These are phyloP conservation scores for Debaryomyces maramus DNA, from an alignment of 805 yeast genomes.

Conservation along the genomic window DNA sequence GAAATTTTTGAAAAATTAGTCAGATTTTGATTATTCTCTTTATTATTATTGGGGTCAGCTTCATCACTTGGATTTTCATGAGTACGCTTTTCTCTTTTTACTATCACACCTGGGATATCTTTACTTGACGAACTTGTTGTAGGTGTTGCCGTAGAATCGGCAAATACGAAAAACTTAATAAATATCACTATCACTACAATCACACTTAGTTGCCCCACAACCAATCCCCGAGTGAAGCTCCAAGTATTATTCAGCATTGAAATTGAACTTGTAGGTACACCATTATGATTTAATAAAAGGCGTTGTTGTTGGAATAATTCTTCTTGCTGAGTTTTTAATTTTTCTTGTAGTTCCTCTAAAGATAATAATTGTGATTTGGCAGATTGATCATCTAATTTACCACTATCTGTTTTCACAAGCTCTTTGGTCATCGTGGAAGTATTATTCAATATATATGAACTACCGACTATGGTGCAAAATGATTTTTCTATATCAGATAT, in stretches of 20 bases:
- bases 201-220: slow-evolving; percentile 73
- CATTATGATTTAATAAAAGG: slow-evolving; percentile 20
- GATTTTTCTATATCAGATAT: no score
- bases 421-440: neutral
- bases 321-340: slow-evolving; percentile 30
- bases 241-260: slow-evolving; percentile 28
- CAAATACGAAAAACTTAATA: slow-evolving; percentile 73
- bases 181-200: slow-evolving; percentile 61
- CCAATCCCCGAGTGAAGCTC: slow-evolving; percentile 77
- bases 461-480: no score
- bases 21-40: slow-evolving; percentile 13
- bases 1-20: slow-evolving; percentile 20
- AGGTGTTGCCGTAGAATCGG: slow-evolving; percentile 55
- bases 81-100: slow-evolving; percentile 29
- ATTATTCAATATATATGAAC: no score
- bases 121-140: slow-evolving; percentile 20
- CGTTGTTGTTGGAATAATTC: slow-evolving; percentile 28
- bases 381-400: neutral
- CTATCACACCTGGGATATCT: slow-evolving; percentile 34
- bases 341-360: slow-evolving; percentile 25
- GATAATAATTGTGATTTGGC: slow-evolving; percentile 3
- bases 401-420: neutral
- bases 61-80: slow-evolving; percentile 6
- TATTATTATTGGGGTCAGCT: slow-evolving; percentile 15
- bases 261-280: neutral